Base-by-base conservation (phyloP, 1,284 basidiomycete species). In the Apiotrichum gracile region DNA sequence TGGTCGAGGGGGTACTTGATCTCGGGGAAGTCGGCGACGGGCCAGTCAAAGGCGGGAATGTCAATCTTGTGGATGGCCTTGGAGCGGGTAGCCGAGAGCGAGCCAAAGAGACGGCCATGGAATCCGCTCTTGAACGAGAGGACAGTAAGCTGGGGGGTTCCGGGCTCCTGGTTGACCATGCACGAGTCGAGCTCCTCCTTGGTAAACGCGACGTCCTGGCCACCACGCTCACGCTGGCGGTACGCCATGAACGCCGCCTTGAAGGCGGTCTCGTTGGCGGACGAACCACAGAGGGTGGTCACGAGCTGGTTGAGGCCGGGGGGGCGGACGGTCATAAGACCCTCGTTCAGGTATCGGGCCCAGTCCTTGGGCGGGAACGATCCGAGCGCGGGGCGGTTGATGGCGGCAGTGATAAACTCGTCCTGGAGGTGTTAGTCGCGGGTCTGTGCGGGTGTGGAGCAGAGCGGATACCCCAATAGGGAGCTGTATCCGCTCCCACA, bases 21-120 rank as follows among this genome's bases (percentile, higher is more conserved):
- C 17, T 74, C 57, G 0, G 80, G 80, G 75, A 78, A 82, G 13
- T 75, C 64, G 1, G 77, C 78, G 25, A 72, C 73, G 0, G 80
- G 80, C 80, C 78, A 80, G 68, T 81, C 78, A 65, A 81, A 81
- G 0, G 80, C 78, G 13, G 80, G 80, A 25, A 82, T 77, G 64
- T 80, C 80, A 58, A 81, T 68, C 67, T 81, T 81, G 72, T 81
- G 80, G 43, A 78, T 76, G 13, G 77, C 74, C 60, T 77, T 77
- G 55, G 68, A 72, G 27, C 78, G 67, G 1, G 80, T 81, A 1
- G 78, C 74, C 14, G 75, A 78, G 33, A 82, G 72, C 47, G 76
- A 77, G 6, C 77, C 78, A 47, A 80, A 77, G 35, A 79, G 57
- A 27, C 78, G 70, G 24, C 78, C 78, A 62, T 79, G 78, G 65